Base-by-base conservation (phyloP, 306 rosid species). In the Vigna mungo region DNA sequence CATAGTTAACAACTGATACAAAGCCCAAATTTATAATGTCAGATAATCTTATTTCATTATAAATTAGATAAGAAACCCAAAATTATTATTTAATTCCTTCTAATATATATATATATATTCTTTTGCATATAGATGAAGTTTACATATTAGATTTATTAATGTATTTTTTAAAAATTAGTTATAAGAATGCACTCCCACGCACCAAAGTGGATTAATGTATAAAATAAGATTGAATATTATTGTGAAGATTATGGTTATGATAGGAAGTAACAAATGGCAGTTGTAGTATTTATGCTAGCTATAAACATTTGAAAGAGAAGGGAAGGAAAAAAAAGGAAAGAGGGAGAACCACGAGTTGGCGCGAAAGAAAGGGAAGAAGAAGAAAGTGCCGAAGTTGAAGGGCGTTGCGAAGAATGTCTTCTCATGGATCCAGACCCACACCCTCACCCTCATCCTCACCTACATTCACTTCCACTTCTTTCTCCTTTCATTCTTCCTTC, bases 301-400 rank as follows among this genome's bases (percentile, higher is more conserved):
- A 23, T 13, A 59, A 56, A 3, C 48, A 56, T 23, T 4, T 4
- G 16, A 30, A 63, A 63, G 6, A 9, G 18, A 52, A 15, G 21
- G 37, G 25, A 51, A 32, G 23, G 43, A 41, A 37, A 25, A 71
- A 44, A 44, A 12, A 44, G 49, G 5, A 16, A 44, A 69, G 72
- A 75, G 76, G 88, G 68, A 81, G 68, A 81, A 81, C 97, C 97
- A 89, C 89, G 78, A 83, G 80, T 84, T 87, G 97, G 96, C 89
- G 98, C 96, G 98, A 87, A 92, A 85, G 85, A 67, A 82, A 82
- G 97, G 97, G 70, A 75, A 62, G 83, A 82, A 74, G 81, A 82
- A 70, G 79, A 83, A 78, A 66, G 77, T 78, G 82, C 91, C 98
- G 97, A 93, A 87, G 81, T 84, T 84, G 84, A 84, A 89, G 98